These are phyloP conservation scores for Rubia peregrina DNA, from an alignment of 305 asterid genomes.

Conservation along the genomic window DNA sequence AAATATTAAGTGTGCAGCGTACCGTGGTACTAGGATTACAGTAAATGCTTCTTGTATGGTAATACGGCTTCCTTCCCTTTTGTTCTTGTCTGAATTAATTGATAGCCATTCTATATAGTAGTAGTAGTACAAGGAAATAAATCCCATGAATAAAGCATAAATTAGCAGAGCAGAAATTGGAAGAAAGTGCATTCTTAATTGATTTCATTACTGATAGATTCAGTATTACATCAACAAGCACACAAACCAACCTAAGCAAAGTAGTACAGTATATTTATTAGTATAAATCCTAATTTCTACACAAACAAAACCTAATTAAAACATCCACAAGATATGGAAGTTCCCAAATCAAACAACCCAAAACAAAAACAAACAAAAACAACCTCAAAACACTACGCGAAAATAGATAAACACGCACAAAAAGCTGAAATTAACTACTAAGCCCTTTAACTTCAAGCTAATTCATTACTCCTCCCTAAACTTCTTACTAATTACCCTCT, in stretches of 20 bases:
- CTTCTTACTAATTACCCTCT: background rate
- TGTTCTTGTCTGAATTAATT: too few relatives aligned
- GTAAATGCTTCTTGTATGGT: too few relatives aligned
- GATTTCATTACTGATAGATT: conserved; percentile 9
- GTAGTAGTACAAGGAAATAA: background rate
- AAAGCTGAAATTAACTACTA: background rate
- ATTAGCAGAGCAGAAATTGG: background rate
- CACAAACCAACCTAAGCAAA: background rate
- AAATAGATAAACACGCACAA: background rate
- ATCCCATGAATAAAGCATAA: background rate
- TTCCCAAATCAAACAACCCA: conserved; percentile 1
- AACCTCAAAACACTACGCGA: conserved; percentile 9
- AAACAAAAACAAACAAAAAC: conserved; percentile 26
- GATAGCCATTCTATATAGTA: background rate
- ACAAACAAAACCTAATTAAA: conserved; percentile 18
- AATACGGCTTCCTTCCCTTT: background rate
- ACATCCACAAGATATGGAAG: conserved; percentile 6
- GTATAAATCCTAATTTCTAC: conserved; percentile 21
- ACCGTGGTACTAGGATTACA: too few relatives aligned
- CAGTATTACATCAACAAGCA: conserved; percentile 20
- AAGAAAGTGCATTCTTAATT: conserved; percentile 8
- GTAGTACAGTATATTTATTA: conserved; percentile 13
- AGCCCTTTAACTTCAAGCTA: background rate
- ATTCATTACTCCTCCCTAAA: background rate
- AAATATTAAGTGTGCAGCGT: too few relatives aligned